Evolutionary conservation across 1,139 yeast species (phyloP).

Genomic region (Pichia sp.): DNA sequence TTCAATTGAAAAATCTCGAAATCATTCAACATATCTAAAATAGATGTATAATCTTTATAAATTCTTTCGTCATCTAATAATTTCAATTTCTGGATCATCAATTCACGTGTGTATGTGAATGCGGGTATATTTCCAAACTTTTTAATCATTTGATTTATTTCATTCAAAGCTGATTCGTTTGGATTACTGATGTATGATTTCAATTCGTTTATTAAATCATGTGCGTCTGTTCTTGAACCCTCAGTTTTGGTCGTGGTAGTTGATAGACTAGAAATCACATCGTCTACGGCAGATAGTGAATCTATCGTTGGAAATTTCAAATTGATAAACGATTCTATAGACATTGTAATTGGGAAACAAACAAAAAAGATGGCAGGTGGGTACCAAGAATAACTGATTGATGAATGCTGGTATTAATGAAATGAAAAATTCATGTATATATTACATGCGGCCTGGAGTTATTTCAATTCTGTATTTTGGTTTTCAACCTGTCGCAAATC

Average conservation of each 20-base stretch:
- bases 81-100: conserved; percentile 8
- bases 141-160: conserved; percentile 4
- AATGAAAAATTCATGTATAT: too few species aligned
- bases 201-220: conserved; percentile 1
- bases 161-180: neutral
- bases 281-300: conserved; percentile 8
- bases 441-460: too few species aligned
- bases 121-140: conserved; percentile 12
- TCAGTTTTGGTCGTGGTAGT: neutral
- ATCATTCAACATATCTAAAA: conserved; percentile 1
- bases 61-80: conserved; percentile 3
- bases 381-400: too few species aligned
- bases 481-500: too few species aligned
- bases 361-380: neutral
- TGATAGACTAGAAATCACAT: neutral
- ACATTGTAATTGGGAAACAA: neutral
- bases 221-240: neutral
- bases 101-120: conserved; percentile 12
- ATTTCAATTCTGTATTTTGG: too few species aligned
- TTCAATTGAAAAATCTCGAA: conserved; percentile 11
- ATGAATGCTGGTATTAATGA: too few species aligned
- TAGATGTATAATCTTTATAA: neutral
- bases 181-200: conserved; percentile 1
- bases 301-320: conserved; percentile 9
- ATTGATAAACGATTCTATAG: conserved; percentile 8